Conservation (phyloP, 2,329 filamentous ascomycete species). For the Scytalidium sp. region DNA sequence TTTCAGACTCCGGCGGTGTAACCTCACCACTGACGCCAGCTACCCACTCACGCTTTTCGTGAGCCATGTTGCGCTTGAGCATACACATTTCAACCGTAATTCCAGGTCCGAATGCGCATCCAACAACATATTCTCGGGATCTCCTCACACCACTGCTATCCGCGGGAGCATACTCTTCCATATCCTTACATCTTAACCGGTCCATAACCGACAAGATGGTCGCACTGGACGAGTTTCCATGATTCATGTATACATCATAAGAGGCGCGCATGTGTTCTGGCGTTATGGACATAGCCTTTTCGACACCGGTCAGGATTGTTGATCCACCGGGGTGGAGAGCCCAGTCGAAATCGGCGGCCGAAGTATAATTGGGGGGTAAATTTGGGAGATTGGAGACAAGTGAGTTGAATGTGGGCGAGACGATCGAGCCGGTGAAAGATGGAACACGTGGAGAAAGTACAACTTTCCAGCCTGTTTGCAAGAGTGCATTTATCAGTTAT, state of each 20-base stretch:
- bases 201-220: constrained; percentile 68
- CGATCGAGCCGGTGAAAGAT: constrained; percentile 47
- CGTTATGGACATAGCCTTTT: constrained; percentile 53
- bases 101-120: constrained; percentile 68
- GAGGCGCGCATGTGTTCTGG: constrained; percentile 67
- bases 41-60: constrained; percentile 18
- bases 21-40: constrained; percentile 15
- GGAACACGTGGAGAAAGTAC: constrained; percentile 61
- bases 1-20: constrained; percentile 28
- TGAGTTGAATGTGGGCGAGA: constrained; percentile 52
- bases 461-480: constrained; percentile 60
- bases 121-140: constrained; percentile 58
- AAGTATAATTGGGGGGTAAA: constrained; percentile 41
- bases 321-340: constrained; percentile 69
- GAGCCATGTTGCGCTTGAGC: constrained; percentile 41
- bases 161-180: constrained; percentile 52
- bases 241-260: constrained; percentile 65
- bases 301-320: constrained; percentile 62
- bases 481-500: background rate
- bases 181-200: constrained; percentile 54
- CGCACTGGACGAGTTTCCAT: constrained; percentile 67
- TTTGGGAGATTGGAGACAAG: constrained; percentile 46
- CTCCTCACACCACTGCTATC: constrained; percentile 30
- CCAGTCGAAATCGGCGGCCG: constrained; percentile 65
- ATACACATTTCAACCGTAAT: constrained; percentile 68